phyloP scores from a whole-genome alignment of 257 asterid species.

The Gentiana straminea region DNA sequence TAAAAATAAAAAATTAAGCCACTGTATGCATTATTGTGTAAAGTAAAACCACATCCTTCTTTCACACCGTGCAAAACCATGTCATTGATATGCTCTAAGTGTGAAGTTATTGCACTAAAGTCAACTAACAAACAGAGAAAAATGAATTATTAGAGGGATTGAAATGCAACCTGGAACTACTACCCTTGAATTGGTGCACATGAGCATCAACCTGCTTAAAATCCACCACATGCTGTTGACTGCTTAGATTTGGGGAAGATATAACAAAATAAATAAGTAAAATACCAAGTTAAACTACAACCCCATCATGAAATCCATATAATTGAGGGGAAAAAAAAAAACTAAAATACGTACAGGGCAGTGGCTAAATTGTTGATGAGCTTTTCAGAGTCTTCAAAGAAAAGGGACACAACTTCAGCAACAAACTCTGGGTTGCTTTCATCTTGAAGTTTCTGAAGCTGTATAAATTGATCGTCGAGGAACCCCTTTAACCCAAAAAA shows the following conservation, averaged over 20 bases:
- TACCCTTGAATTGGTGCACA: slow-evolving; percentile 32
- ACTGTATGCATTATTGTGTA: background rate
- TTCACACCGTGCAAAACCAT: background rate
- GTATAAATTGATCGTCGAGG: slow-evolving; percentile 20
- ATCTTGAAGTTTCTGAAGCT: slow-evolving; percentile 26
- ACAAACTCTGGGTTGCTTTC: slow-evolving; percentile 28
- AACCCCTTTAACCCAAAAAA: slow-evolving; percentile 6
- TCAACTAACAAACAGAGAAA: too few species aligned
- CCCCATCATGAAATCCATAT: background rate
- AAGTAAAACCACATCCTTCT: background rate
- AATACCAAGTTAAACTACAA: background rate
- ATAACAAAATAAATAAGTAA: background rate
- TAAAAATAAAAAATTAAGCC: too few species aligned
- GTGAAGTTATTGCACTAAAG: too few species aligned
- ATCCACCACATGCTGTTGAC: slow-evolving; percentile 29
- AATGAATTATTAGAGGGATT: background rate
- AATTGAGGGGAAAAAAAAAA: background rate
- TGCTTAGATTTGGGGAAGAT: background rate
- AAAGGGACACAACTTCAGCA: slow-evolving; percentile 22
- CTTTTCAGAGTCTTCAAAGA: slow-evolving; percentile 24
- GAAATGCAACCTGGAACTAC: slow-evolving; percentile 29
- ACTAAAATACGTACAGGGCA: slow-evolving; percentile 12
- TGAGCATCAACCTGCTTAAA: slow-evolving; percentile 28
- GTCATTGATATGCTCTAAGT: too few species aligned
- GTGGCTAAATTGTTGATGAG: slow-evolving; percentile 15